phyloP scores from a whole-genome alignment of 495 filamentous ascomycete genomes.

The Hypomontagnella monticulosa region DNA sequence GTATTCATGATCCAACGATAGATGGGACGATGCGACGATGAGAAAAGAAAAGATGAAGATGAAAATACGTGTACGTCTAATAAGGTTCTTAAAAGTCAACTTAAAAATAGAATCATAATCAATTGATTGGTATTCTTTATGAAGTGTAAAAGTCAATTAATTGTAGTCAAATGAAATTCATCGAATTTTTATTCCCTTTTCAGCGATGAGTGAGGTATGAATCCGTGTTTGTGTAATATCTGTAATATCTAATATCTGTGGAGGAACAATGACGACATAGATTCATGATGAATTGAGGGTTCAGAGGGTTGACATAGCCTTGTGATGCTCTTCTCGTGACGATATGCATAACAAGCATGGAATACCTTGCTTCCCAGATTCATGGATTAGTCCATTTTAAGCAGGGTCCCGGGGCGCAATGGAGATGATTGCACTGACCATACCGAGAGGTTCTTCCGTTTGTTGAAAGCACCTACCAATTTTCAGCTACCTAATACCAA shows the following conservation, averaged over 20 bases:
- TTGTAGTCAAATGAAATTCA: no score
- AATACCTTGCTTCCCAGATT: background rate
- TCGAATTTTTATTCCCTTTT: no score
- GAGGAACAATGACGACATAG: conserved; percentile 38
- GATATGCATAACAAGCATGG: background rate
- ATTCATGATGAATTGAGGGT: no score
- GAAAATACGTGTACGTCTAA: no score
- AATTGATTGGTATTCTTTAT: no score
- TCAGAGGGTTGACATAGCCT: no score
- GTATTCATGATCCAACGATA: conserved; percentile 5
- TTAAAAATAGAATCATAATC: no score
- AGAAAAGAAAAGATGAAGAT: conserved; percentile 7
- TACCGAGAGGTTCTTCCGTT: background rate
- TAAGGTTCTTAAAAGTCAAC: conserved; percentile 2
- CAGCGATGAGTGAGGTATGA: background rate
- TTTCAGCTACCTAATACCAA: background rate
- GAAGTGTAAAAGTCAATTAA: no score
- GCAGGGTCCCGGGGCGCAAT: no score
- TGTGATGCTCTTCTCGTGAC: background rate
- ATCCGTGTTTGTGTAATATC: background rate
- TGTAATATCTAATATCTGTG: conserved; percentile 14
- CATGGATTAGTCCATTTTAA: no score
- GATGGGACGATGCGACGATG: conserved; percentile 32
- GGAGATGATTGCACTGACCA: background rate
- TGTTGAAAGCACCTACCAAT: background rate